Evolutionary conservation across 2,329 filamentous ascomycete species (phyloP), one percentile per base, ranked within the genome.

Genomic region (Mariannaea sp.): DNA sequence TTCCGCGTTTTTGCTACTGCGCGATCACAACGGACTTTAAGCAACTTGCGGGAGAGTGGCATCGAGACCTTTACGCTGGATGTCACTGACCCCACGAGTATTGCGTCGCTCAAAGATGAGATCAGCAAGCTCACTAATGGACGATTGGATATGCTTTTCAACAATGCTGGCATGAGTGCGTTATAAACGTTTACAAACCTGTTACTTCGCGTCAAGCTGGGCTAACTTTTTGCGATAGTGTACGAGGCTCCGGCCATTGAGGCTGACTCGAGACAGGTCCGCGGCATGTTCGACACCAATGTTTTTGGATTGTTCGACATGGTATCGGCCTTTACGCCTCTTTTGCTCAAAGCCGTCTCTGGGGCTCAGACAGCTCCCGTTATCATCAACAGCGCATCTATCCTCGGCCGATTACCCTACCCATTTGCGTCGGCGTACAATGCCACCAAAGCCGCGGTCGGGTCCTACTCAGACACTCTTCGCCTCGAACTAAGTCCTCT

Each of bases 371-470:
- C 32, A n/a, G 4, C 39, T 5, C 55, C 48, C 0, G 42, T 39
- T 3, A 58, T 56, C 9, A 12, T 57, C 14, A 57, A 58, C 2
- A 41, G 46, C 3, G 55, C 56, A 0, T 58, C 57, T 0, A 9
- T 59, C 2, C 12, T 58, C 2, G 52, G 47, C 1, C 47, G 47
- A 0, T n/a, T 58, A 2, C 55, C 53, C 1, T 22, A 1, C 13
- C 52, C 8, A 3, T 58, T 45, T 7, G 24, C 49, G 2, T 1
- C 57, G 3, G 51, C 47, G 0, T 56, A 59, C 5, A 58, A 59
- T 12, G 57, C 52, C 2, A 49, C 35, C 2, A 59, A 58, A 20
- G 57, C 24, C 17, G 57, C 57, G 10, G 57, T 56, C 0, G 43
- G 3, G 0, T 16, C 44, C 0, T 59, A 58, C 48, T 58, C 57